Evolutionary conservation across 192 early-diverging fungal genomes (phyloP).

Genomic region (Podila minutissima): DNA sequence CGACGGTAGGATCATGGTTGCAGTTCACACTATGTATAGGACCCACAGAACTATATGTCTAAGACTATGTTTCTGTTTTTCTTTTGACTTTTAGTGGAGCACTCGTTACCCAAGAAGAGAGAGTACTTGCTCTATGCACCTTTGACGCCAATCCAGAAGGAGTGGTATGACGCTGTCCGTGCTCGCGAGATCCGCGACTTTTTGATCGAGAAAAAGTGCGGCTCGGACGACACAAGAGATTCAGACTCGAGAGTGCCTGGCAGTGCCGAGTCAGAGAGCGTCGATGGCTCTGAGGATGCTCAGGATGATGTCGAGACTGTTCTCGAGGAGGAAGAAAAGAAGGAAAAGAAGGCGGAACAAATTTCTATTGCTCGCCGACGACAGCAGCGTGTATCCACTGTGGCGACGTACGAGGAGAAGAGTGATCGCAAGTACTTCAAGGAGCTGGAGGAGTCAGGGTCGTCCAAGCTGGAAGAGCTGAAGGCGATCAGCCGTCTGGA

Average conservation of each 20-base stretch:
- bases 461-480: not conserved
- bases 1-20: conserved; percentile 63
- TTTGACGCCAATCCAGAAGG: conserved; percentile 73
- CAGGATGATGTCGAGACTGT: conserved; percentile 2
- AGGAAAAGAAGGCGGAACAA: not conserved
- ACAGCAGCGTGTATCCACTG: conserved; percentile 6
- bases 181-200: conserved; percentile 69
- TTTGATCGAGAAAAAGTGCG: conserved; percentile 59
- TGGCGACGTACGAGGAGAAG: conserved; percentile 49
- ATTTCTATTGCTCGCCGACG: not conserved
- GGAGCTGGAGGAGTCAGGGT: conserved; percentile 42
- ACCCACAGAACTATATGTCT: not conserved
- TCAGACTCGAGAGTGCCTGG: conserved; percentile 8
- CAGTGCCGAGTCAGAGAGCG: conserved; percentile 5
- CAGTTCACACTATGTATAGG: not conserved
- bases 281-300: not conserved
- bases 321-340: conserved; percentile 9
- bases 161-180: conserved; percentile 76
- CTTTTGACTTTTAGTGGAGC: conserved; percentile 73
- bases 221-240: conserved; percentile 8
- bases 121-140: conserved; percentile 88
- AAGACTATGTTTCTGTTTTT: not conserved
- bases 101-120: conserved; percentile 88
- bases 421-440: conserved; percentile 58
- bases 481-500: conserved; percentile 2